Percentiles rank a stretch among this genome's conserved stretches.
phyloP scores from a whole-genome alignment of 2,329 filamentous ascomycete genomes.

The Fusarium incarnatum region DNA sequence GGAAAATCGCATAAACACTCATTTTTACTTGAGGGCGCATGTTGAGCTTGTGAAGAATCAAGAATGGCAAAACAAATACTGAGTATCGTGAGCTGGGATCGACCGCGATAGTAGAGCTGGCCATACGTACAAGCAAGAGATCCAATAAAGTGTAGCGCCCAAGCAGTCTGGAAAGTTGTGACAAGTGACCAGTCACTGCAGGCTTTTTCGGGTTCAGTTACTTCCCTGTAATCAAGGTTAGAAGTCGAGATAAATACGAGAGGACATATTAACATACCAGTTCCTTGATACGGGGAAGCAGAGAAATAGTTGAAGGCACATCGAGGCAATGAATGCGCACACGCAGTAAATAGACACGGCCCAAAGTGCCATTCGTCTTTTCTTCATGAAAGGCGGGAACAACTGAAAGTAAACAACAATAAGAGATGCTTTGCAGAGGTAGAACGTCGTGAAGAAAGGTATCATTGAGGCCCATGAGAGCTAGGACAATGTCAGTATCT shows the following conservation, averaged over 20 bases:
- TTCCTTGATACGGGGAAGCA: constrained; percentile 32
- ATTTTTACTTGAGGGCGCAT: constrained; percentile 26
- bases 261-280: constrained; percentile 7
- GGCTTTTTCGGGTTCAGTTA: not conserved
- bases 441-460: constrained; percentile 35
- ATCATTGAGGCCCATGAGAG: constrained; percentile 20
- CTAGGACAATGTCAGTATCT: constrained; percentile 5
- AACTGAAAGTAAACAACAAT: constrained; percentile 37
- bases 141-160: constrained; percentile 25
- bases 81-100: rapidly evolving
- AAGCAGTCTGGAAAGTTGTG: constrained; percentile 27
- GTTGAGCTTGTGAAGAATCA: constrained; percentile 27
- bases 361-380: constrained; percentile 19
- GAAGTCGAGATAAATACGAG: rapidly evolving
- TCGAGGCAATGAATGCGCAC: constrained; percentile 5
- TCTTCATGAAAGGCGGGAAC: constrained; percentile 36
- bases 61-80: constrained; percentile 29
- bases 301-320: constrained; percentile 25
- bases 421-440: constrained; percentile 38
- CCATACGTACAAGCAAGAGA: constrained; percentile 18
- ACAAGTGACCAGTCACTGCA: not conserved
- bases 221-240: not conserved
- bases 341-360: constrained; percentile 2
- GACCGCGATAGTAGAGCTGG: rapidly evolving
- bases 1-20: constrained; percentile 33